Evolutionary conservation across 2,329 filamentous ascomycete genomes (phyloP), one percentile per base, ranked within the genome.

Genomic region (Neocucurbitaria cava): DNA sequence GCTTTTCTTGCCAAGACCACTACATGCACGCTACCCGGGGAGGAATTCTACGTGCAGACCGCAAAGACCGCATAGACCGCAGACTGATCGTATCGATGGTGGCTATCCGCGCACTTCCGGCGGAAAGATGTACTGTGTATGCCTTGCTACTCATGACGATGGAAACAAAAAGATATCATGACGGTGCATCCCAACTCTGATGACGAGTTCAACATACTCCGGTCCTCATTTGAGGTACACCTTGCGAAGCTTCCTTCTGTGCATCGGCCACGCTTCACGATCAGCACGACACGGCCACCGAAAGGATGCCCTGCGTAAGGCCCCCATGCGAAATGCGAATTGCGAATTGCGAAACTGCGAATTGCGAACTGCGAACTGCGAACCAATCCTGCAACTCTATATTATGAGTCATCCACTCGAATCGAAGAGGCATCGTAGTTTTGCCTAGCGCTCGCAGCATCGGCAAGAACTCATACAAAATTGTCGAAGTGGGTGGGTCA

Each of bases 71-170:
- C 51, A 49, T 52, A 56, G 54, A 45, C 45, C 47, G 38, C 46
- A 40, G 33, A n/a, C 17, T 47, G 55, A 47, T 50, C 49, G 46
- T 52, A 42, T 53, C 46, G 41, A 39, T 49, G 49, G 45, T 48
- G 31, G 51, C 39, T 45, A 56, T 63, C 63, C 64, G 62, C 52
- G 33, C 58, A 52, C 61, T 61, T 65, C 64, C 64, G 64, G 51
- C 57, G 55, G 53, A 48, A 54, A 43, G 11, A 35, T 28, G 21
- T 11, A 56, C 36, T 15, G n/a, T n/a, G n/a, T n/a, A 48, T 26
- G 20, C 5, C 3, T 43, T 44, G 38, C 26, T 42, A 36, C 41
- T 50, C 50, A 49, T 36, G 23, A 31, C 52, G 23, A 53, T 42
- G 26, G 31, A 15, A 43, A 46, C 44, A 28, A 6, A 24, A 21